phyloP scores from a whole-genome alignment of 2,329 filamentous ascomycete genomes.

The Graphiopsis chlorocephala region DNA sequence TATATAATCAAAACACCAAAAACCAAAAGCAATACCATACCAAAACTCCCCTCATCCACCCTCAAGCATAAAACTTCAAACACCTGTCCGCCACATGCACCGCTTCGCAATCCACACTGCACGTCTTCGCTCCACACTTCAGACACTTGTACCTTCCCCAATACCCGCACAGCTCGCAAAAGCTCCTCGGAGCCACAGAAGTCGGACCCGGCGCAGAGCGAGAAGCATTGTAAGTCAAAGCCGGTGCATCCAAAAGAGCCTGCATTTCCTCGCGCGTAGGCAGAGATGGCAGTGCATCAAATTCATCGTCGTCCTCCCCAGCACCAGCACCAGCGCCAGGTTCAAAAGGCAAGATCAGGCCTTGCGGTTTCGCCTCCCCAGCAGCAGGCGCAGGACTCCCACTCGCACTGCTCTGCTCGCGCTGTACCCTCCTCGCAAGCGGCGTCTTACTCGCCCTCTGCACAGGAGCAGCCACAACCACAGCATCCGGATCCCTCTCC shows the following conservation, averaged over 20 bases:
- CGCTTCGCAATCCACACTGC: constrained; percentile 71
- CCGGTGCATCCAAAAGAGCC: constrained; percentile 60
- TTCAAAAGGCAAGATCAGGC: constrained; percentile 15
- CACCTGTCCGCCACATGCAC: constrained; percentile 71
- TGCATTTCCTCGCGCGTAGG: constrained; percentile 54
- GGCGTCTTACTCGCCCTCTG: constrained; percentile 37
- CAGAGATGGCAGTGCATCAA: constrained; percentile 21
- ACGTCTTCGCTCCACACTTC: constrained; percentile 76
- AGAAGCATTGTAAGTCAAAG: constrained; percentile 67
- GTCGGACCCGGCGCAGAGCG: constrained; percentile 41
- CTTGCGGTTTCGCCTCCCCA: constrained; percentile 9
- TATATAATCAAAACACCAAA: constrained; percentile 3
- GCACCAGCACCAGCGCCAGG: constrained; percentile 21
- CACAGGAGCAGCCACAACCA: constrained; percentile 15
- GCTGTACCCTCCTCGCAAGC: constrained; percentile 31
- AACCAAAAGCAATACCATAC: background rate
- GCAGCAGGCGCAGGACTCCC: constrained; percentile 27
- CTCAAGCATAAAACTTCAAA: constrained; percentile 48
- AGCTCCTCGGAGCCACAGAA: constrained; percentile 51
- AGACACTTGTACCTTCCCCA: constrained; percentile 75
- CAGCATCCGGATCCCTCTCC: constrained; percentile 24
- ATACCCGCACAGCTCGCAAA: constrained; percentile 79
- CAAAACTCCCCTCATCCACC: background rate
- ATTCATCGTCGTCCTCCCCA: constrained; percentile 42
- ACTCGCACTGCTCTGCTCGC: constrained; percentile 28